phyloP scores from a whole-genome alignment of 2,329 filamentous ascomycete species.

The Aspergillus clavatus region DNA sequence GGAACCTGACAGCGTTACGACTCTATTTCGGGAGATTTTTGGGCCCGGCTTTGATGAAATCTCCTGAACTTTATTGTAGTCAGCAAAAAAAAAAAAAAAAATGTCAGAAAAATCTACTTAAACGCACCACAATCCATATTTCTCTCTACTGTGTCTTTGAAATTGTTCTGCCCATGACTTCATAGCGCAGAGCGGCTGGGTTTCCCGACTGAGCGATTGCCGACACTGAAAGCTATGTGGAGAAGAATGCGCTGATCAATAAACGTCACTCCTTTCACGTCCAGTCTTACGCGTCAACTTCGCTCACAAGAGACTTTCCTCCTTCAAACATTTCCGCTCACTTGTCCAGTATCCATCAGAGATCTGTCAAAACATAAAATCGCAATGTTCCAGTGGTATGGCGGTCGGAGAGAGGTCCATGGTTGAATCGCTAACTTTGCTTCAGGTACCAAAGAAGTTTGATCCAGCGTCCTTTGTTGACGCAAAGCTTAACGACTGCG shows the following conservation, averaged over 20 bases:
- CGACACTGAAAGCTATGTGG: background rate
- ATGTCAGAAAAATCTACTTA: no score
- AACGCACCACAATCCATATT: no score
- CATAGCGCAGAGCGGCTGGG: no score
- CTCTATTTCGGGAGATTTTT: conserved; percentile 26
- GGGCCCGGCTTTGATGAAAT: conserved; percentile 20
- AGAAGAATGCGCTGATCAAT: background rate
- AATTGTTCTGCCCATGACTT: no score
- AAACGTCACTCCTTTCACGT: background rate
- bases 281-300: background rate
- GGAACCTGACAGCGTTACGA: conserved; percentile 17
- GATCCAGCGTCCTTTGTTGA: conserved; percentile 11
- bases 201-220: no score
- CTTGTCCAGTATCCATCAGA: background rate
- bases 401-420: background rate
- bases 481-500: conserved; percentile 14
- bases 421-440: background rate
- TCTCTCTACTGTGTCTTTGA: no score
- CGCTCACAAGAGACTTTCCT: no score
- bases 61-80: no score
- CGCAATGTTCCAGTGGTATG: background rate
- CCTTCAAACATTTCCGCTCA: background rate
- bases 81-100: no score
- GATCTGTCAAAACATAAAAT: background rate
- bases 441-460: conserved; percentile 14